Evolutionary conservation across 768 basidiomycete species (phyloP).

Genomic region (Basidioascus undulatus): DNA sequence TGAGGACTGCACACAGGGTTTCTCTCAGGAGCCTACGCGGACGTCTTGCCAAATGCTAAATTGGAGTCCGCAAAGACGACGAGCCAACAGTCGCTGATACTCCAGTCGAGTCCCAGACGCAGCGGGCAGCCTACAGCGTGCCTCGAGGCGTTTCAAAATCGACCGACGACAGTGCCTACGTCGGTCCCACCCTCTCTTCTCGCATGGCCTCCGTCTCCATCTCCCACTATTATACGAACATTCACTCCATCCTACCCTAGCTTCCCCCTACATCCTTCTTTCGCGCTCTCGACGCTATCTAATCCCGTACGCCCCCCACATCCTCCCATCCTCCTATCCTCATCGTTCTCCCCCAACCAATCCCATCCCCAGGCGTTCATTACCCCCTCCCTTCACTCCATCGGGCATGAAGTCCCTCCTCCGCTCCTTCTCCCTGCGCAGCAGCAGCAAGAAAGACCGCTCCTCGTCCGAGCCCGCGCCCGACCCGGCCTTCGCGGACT

Average conservation of each 20-base stretch:
- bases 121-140: too few relatives aligned
- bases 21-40: too few relatives aligned
- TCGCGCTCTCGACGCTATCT: not conserved
- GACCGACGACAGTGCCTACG: too few relatives aligned
- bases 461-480: too few relatives aligned
- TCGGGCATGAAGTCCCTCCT: conserved; percentile 21
- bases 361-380: conserved; percentile 11
- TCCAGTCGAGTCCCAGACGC: too few relatives aligned
- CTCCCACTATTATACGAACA: not conserved
- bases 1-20: too few relatives aligned
- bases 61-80: too few relatives aligned
- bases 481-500: too few relatives aligned
- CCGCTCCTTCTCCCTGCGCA: conserved; percentile 13
- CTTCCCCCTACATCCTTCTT: not conserved
- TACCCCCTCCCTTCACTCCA: conserved; percentile 17
- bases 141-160: too few relatives aligned
- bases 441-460: conserved; percentile 4
- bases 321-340: too few relatives aligned
- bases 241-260: not conserved
- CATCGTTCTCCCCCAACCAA: conserved; percentile 3
- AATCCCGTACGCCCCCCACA: conserved; percentile 4
- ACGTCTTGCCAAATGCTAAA: too few relatives aligned
- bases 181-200: not conserved
- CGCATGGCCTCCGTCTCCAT: not conserved
- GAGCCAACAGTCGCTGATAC: too few relatives aligned